A percentile compares a stretch with the other conserved stretches of the same genome.
phyloP scores from a whole-genome alignment of 805 yeast genomes.

The Monosporozyma aerobia region DNA sequence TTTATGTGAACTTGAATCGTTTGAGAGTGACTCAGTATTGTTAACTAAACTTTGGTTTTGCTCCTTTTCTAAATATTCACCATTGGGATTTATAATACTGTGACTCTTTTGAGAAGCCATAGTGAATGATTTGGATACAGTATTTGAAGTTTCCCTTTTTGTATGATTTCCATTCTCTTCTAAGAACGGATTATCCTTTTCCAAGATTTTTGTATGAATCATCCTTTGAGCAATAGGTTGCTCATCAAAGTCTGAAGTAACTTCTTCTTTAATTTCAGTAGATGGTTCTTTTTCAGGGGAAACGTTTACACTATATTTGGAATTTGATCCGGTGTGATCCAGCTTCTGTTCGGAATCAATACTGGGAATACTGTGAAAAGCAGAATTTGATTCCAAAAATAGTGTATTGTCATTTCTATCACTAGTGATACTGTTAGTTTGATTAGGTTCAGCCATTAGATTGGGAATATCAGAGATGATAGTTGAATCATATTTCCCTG shows the following conservation, averaged over 20 bases:
- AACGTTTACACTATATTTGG: background rate
- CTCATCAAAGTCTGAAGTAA: background rate
- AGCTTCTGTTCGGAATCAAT: background rate
- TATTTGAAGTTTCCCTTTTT: background rate
- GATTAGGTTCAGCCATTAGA: background rate
- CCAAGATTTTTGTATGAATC: slow-evolving; percentile 21
- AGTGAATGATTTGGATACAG: background rate
- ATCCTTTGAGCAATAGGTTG: slow-evolving; percentile 3
- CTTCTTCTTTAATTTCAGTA: background rate
- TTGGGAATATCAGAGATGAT: background rate
- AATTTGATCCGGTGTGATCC: background rate
- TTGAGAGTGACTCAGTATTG: background rate
- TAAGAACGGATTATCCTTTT: slow-evolving; percentile 26
- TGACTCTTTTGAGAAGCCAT: slow-evolving; percentile 5
- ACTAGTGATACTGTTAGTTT: background rate
- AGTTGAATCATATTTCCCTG: background rate
- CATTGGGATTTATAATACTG: slow-evolving; percentile 12
- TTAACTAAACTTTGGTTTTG: background rate
- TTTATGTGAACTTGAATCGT: background rate
- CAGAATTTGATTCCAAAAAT: background rate
- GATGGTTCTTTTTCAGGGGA: background rate
- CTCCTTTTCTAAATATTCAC: slow-evolving; percentile 3
- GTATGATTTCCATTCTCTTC: slow-evolving; percentile 3
- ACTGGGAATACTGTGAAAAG: background rate
- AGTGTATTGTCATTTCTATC: background rate